Base-by-base conservation (phyloP, 495 filamentous ascomycete species). In the Talaromyces proteolyticus region DNA sequence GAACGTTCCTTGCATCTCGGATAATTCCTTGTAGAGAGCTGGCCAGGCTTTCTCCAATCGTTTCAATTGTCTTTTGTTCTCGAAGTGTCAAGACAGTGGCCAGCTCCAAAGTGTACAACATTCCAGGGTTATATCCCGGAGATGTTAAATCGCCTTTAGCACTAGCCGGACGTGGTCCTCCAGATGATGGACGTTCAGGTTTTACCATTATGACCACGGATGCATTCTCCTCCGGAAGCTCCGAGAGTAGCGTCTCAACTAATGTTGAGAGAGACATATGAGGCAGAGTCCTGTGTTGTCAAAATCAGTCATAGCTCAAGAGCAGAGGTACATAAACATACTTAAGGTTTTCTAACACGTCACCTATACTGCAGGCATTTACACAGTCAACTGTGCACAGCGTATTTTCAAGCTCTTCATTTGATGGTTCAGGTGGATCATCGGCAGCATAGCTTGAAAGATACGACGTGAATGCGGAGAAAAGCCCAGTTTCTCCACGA, bases 401-500 rank as follows among this genome's bases (percentile, higher is more conserved):
- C 0, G 93, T 97, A 62, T 91, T 95, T 54, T 97, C 94, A 42
- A 99, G 74, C 63, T 99, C 93, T 59, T 97, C 93, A 49, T 96
- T 91, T 1, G 93, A 96, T 1, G 93, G 93, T 67, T 97, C 94
- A 5, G 93, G 93, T 8, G 93, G 93, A 56, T 99, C 93, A 61
- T 96, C 94, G 16, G 91, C 94, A 21, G 94, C 93, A 70, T 97
- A 96, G 62, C 91, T 96, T n/a, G 91, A 94, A 18, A 99, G 87
- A 55, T 96, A 97, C 4, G 88, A 95, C 1, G 91, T 91, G 51
- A 99, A 87, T 4, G 93, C 89, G 4, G 90, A 95, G 59, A 99
- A 86, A 18, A 99, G 74, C 6, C 94, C 90, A 3, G 81, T 78
- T 19, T 99, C 93, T 52, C 67, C 81, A 50, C 87, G 87, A 38